These are phyloP conservation scores for rapeseed (Brassica napus) DNA, from an alignment of 345 rosid genomes.

Conservation along the genomic window Da-Ae NC_063447.1:62693001-62693500, in stretches of 20 bases:
- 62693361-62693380: conserved; percentile 36
- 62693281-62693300: conserved; percentile 28
- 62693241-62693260: conserved; percentile 29
- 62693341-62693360: conserved; percentile 30
- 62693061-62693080: too few relatives aligned
- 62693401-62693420: conserved; percentile 30
- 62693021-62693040: too few relatives aligned
- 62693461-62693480: conserved; percentile 41
- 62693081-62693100: too few relatives aligned
- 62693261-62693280: conserved; percentile 35
- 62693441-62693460: conserved; percentile 41
- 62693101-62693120: too few relatives aligned
- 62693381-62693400: conserved; percentile 7
- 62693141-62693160: too few relatives aligned
- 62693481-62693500: conserved; percentile 32
- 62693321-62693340: not conserved
- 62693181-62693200: conserved; percentile 29
- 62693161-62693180: conserved; percentile 2
- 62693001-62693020: too few relatives aligned
- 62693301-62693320: conserved; percentile 11
- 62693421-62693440: conserved; percentile 28
- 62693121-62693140: too few relatives aligned
- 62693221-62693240: conserved; percentile 28
- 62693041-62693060: too few relatives aligned
- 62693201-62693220: conserved; percentile 31